A percentile compares a stretch with the other conserved stretches of the same genome.
phyloP scores from a whole-genome alignment of 2,329 filamentous ascomycete species.

The Talaromyces sp. region DNA sequence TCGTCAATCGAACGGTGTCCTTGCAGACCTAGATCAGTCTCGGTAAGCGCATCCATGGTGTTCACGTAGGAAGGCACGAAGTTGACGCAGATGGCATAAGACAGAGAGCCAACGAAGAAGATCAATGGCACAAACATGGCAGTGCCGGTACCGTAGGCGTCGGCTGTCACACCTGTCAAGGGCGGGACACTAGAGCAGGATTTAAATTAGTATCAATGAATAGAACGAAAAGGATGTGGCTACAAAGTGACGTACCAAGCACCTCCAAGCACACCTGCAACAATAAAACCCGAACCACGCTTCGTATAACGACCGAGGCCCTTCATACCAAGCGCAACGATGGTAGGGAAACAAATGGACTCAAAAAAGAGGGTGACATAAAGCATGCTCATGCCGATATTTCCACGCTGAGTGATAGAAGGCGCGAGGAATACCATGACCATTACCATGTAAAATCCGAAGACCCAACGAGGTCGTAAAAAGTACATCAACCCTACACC shows the following conservation, averaged over 20 bases:
- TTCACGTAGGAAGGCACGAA: slow-evolving; percentile 62
- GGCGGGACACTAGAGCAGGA: slow-evolving; percentile 48
- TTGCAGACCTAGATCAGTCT: slow-evolving; percentile 42
- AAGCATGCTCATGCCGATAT: slow-evolving; percentile 36
- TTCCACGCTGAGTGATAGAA: slow-evolving; percentile 46
- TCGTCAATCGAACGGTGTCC: background rate
- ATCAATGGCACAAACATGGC: slow-evolving; percentile 65
- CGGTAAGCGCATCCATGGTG: slow-evolving; percentile 57
- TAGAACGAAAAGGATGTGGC: background rate
- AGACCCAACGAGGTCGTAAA: slow-evolving; percentile 64
- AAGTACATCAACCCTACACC: slow-evolving; percentile 66
- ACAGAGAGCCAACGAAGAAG: slow-evolving; percentile 57
- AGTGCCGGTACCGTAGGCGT: slow-evolving; percentile 60
- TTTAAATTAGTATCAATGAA: background rate
- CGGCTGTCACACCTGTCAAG: slow-evolving; percentile 65
- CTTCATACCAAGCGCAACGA: slow-evolving; percentile 71
- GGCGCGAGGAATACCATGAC: slow-evolving; percentile 60
- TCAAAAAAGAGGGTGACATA: slow-evolving; percentile 28
- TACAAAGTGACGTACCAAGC: slow-evolving; percentile 53
- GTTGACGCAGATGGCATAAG: slow-evolving; percentile 62
- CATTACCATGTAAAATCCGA: slow-evolving; percentile 63
- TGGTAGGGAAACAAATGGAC: slow-evolving; percentile 63
- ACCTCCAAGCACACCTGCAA: slow-evolving; percentile 69
- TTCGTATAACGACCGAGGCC: slow-evolving; percentile 74
- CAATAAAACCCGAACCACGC: slow-evolving; percentile 61